These are phyloP conservation scores for Colletotrichum theobromicola DNA, from an alignment of 2,329 filamentous ascomycete species.

Conservation along the genomic window DNA sequence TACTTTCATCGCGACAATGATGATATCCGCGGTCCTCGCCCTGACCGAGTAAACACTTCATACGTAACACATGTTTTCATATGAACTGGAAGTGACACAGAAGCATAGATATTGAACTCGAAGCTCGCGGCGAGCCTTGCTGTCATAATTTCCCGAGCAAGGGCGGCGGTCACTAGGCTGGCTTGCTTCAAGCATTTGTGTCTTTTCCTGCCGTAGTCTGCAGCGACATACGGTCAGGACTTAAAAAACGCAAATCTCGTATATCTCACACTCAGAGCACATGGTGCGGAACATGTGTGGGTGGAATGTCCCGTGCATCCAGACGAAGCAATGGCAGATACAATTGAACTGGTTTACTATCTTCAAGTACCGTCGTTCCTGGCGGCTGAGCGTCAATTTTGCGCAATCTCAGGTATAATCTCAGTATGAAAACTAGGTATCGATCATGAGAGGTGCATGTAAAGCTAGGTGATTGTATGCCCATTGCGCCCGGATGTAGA, in stretches of 20 bases:
- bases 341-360: too few relatives aligned
- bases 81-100: not conserved
- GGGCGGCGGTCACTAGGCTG: not conserved
- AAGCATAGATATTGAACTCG: not conserved
- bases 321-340: not conserved
- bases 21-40: not conserved
- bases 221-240: too few relatives aligned
- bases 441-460: not conserved
- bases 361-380: not conserved
- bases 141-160: not conserved
- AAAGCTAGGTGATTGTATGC: not conserved
- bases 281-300: not conserved
- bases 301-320: not conserved
- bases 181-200: not conserved
- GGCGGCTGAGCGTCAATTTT: too few relatives aligned
- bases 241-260: too few relatives aligned
- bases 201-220: not conserved
- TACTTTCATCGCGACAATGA: not conserved
- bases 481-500: not conserved
- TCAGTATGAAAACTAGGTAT: not conserved
- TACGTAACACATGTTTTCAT: rapidly evolving
- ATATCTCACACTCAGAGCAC: not conserved
- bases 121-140: not conserved
- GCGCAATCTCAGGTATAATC: not conserved
- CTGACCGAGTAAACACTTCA: not conserved